Percentiles rank a stretch among this genome's conserved stretches.
Conservation (phyloP, 208 protist species). For the Leishmania guyanensis region DNA sequence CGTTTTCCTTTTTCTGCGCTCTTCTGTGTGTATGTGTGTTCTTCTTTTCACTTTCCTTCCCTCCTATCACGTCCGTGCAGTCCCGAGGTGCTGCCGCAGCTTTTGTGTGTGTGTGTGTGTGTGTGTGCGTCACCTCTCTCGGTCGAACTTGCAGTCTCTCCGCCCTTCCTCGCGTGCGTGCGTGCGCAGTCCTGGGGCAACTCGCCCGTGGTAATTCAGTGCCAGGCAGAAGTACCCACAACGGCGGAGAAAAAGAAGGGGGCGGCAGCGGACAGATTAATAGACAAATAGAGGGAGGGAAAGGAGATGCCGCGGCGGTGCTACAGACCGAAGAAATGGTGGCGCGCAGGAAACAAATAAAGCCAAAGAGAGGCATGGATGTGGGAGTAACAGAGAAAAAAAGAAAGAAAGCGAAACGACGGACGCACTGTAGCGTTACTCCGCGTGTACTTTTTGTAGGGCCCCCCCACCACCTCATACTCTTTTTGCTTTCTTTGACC, state of each 20-base stretch:
- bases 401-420: neutral
- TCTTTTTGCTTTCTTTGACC: neutral
- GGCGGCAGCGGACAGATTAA: neutral
- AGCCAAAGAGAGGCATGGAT: neutral
- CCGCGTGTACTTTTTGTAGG: neutral
- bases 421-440: neutral
- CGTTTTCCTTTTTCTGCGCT: neutral
- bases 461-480: neutral
- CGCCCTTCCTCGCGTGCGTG: neutral
- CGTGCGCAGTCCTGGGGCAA: neutral
- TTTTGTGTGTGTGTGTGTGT: constrained; percentile 4
- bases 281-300: neutral
- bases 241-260: no score
- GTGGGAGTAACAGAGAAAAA: neutral
- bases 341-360: neutral
- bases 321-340: neutral
- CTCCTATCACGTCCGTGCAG: no score
- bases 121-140: neutral
- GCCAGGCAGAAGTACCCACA: neutral
- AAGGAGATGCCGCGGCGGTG: neutral
- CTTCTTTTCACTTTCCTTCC: no score
- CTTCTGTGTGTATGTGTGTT: neutral
- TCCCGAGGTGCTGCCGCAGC: no score
- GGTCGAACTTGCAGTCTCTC: neutral
- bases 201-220: neutral